Evolutionary conservation across 2,329 filamentous ascomycete species (phyloP).

Genomic region (Colletotrichum melonis): DNA sequence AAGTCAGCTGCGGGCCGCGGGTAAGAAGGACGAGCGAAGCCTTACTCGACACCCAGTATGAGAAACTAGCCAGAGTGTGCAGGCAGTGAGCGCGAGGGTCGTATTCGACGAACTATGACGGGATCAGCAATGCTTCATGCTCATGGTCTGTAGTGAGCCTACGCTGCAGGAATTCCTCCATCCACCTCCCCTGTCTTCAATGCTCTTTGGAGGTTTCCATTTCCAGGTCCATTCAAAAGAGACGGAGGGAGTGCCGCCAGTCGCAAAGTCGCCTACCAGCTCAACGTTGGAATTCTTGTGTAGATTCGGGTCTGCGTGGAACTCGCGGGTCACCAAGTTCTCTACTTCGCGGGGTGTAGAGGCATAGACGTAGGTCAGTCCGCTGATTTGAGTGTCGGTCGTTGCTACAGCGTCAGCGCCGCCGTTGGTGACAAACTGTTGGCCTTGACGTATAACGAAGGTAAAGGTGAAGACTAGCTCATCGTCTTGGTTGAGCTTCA

Average conservation of each 20-base stretch:
- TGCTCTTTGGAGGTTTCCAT: conserved; percentile 88
- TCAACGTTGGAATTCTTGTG: conserved; percentile 98
- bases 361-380: conserved; percentile 92
- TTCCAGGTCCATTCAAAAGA: conserved; percentile 97
- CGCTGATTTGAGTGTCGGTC: conserved; percentile 82
- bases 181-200: conserved; percentile 86
- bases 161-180: conserved; percentile 97
- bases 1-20: conserved; percentile 37
- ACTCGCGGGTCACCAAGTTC: conserved; percentile 92
- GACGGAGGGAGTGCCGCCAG: conserved; percentile 83
- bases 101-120: conserved; percentile 88
- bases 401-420: conserved; percentile 49
- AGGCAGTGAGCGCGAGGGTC: conserved; percentile 91
- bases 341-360: conserved; percentile 89
- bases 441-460: conserved; percentile 77
- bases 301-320: conserved; percentile 95
- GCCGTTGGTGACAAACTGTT: conserved; percentile 52
- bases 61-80: conserved; percentile 90
- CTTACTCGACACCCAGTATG: conserved; percentile 92
- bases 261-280: conserved; percentile 91
- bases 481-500: conserved; percentile 90
- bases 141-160: conserved; percentile 45
- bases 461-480: conserved; percentile 94
- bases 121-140: conserved; percentile 40
- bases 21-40: conserved; percentile 12